phyloP scores from a whole-genome alignment of 2,329 filamentous ascomycete genomes.

The Beauveria medogensis region DNA sequence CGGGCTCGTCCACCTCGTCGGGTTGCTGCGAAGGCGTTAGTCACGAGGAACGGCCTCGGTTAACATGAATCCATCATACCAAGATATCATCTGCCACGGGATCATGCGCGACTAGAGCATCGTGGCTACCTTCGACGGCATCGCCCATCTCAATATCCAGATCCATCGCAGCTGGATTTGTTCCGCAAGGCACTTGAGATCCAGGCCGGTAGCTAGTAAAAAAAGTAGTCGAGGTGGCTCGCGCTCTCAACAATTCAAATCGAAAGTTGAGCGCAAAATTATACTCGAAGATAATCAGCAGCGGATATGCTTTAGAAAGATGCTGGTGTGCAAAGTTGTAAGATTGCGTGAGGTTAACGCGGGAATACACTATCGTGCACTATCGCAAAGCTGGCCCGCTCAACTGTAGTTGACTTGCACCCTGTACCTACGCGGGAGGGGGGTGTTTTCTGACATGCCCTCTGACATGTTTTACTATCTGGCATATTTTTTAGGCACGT shows the following conservation, averaged over 20 bases:
- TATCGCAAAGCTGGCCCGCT: neutral
- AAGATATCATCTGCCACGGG: slow-evolving; percentile 29
- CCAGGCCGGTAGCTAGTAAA: neutral
- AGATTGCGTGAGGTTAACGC: neutral
- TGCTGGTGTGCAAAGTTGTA: neutral
- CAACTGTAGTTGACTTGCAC: neutral
- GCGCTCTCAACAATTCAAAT: neutral
- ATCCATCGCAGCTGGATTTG: slow-evolving; percentile 46
- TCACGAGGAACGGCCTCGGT: neutral
- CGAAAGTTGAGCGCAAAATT: neutral
- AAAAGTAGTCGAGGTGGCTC: neutral
- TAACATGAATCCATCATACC: slow-evolving; percentile 19
- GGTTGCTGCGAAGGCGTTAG: slow-evolving; percentile 21
- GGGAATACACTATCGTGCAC: neutral
- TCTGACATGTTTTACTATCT: too few relatives aligned
- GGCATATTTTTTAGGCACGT: too few relatives aligned
- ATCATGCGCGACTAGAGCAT: slow-evolving; percentile 20
- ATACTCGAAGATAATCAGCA: neutral
- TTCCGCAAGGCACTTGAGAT: neutral
- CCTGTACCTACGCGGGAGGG: too few relatives aligned
- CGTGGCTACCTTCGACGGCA: slow-evolving; percentile 32
- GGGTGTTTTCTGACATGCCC: too few relatives aligned
- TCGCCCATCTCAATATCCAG: slow-evolving; percentile 66
- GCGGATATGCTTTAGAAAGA: neutral
- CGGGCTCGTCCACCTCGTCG: slow-evolving; percentile 30